Evolutionary conservation across 1,284 basidiomycete genomes (phyloP).

Genomic region (Moesziomyces globuligerus): DNA sequence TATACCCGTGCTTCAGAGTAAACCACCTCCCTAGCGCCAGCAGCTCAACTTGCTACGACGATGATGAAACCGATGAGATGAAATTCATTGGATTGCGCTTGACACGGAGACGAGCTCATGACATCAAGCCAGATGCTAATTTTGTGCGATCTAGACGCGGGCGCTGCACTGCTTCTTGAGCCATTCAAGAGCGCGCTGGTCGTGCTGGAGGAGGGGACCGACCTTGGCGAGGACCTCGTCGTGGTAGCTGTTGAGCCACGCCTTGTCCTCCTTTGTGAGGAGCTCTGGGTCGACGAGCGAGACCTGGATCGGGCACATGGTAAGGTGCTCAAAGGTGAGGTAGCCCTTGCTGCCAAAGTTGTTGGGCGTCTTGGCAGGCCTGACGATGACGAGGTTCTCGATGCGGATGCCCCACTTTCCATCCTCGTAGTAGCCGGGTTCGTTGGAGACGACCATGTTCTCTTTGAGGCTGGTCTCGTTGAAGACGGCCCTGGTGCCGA

Average conservation of each 20-base stretch:
- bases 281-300: slow-evolving; percentile 79
- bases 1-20: no score
- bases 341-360: slow-evolving; percentile 77
- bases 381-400: slow-evolving; percentile 73
- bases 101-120: no score
- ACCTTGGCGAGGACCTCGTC: slow-evolving; percentile 81
- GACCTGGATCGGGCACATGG: slow-evolving; percentile 80
- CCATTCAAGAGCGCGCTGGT: slow-evolving; percentile 81
- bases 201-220: slow-evolving; percentile 78
- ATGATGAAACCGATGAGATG: no score
- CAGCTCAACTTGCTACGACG: no score
- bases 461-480: slow-evolving; percentile 65
- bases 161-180: slow-evolving; percentile 74
- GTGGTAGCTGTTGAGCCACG: slow-evolving; percentile 90
- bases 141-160: slow-evolving; percentile 8
- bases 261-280: slow-evolving; percentile 76
- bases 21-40: no score
- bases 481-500: slow-evolving; percentile 62
- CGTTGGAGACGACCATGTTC: slow-evolving; percentile 65
- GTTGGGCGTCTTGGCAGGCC: slow-evolving; percentile 73
- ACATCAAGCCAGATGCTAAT: no score
- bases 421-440: slow-evolving; percentile 93
- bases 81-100: no score
- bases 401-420: slow-evolving; percentile 92
- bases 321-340: slow-evolving; percentile 54